Evolutionary conservation across 441 rosid species (phyloP), one percentile per base, ranked within the genome.

Genomic region (Jatropha podagrica): DNA sequence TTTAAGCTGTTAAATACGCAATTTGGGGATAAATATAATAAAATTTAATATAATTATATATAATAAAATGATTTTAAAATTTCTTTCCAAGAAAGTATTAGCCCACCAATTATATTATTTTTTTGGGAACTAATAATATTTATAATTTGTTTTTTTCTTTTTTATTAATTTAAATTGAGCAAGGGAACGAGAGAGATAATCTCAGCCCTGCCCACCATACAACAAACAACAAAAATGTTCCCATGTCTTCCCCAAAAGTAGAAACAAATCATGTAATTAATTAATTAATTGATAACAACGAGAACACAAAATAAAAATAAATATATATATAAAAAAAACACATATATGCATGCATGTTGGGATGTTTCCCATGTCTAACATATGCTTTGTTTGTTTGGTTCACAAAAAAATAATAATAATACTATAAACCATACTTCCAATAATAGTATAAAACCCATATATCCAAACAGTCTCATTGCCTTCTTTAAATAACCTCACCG

Each of bases 161-260:
- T 8, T 5, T 41, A 6, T 40, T 48, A 12, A 12, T 66, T 20
- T 44, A 4, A 12, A 15, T 72, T 15, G 7, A 17, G 32, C n/a
- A 40, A 54, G 49, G 18, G 12, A 70, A 2, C 38, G 55, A 64
- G 60, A 51, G 59, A 63, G 18, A 52, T 12, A n/a, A 51, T 51
- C 13, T 40, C 20, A 55, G 15, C 20, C 41, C 58, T 8, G 7
- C 5, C 4, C 61, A 61, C 56, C 74, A 49, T 38, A 18, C 67
- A 69, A 69, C 63, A 20, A 62, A 54, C 66, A 62, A 55, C 65
- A 63, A 63, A 65, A 63, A 69, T 69, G 74, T 69, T 42, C 55
- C 41, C 54, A 11, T 61, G 74, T 63, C 79, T 70, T 76, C 42
- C 71, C 74, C 18, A 72, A 26, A 59, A 26, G 58, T 4, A 17